Evolutionary conservation across 2,329 filamentous ascomycete species (phyloP).

Genomic region (Epichloe baconii): DNA sequence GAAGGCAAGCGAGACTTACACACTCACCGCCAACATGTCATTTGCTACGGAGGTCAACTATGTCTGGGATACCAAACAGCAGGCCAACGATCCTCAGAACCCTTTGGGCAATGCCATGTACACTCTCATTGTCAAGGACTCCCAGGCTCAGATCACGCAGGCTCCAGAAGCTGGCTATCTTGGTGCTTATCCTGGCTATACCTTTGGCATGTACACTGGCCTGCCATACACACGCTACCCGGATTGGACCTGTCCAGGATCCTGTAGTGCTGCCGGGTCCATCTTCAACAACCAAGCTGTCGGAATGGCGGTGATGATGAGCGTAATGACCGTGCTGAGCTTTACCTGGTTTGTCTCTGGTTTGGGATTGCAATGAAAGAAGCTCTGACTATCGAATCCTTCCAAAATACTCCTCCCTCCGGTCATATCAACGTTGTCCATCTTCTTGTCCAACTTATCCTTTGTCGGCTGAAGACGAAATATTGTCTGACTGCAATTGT

Average conservation of each 20-base stretch:
- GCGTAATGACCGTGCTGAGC: conserved; percentile 40
- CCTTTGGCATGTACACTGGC: conserved; percentile 44
- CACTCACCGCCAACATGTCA: conserved; percentile 50
- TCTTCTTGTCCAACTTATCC: background rate
- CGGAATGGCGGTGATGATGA: conserved; percentile 39
- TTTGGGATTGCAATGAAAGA: conserved; percentile 22
- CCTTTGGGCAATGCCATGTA: conserved; percentile 43
- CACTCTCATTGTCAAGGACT: conserved; percentile 49
- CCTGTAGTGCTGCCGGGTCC: conserved; percentile 40
- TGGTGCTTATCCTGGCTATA: conserved; percentile 32
- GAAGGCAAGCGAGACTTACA: conserved; percentile 39
- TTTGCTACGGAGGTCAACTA: conserved; percentile 36
- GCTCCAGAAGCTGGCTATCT: conserved; percentile 43
- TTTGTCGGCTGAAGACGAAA: background rate
- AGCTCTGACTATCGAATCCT: background rate
- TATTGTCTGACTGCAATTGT: background rate
- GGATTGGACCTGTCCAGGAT: conserved; percentile 43
- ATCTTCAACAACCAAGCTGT: conserved; percentile 34
- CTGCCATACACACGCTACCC: conserved; percentile 36
- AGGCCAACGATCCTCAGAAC: conserved; percentile 29
- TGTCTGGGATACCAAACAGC: conserved; percentile 44
- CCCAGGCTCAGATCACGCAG: conserved; percentile 37
- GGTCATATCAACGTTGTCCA: background rate
- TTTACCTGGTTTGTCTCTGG: conserved; percentile 54
- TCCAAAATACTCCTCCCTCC: background rate